These are phyloP conservation scores for Lachancea sp. DNA, from an alignment of 805 yeast species.

Conservation along the genomic window DNA sequence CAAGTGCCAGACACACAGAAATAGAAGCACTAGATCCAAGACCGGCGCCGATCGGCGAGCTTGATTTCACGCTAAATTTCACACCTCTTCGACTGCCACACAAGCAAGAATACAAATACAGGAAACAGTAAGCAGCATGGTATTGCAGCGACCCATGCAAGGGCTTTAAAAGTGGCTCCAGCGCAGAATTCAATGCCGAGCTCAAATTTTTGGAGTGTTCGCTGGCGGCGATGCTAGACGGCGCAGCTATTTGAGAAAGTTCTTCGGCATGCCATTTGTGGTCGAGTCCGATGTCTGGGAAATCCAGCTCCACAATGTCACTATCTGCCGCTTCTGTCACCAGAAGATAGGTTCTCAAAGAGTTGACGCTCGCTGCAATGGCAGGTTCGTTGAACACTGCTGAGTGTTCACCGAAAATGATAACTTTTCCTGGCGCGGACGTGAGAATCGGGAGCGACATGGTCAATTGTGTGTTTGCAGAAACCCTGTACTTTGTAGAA, in stretches of 20 bases:
- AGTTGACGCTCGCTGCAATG: slow-evolving; percentile 82
- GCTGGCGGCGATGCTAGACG: slow-evolving; percentile 31
- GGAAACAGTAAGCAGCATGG: slow-evolving; percentile 74
- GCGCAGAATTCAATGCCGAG: slow-evolving; percentile 48
- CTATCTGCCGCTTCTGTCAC: slow-evolving; percentile 42
- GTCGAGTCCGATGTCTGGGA: slow-evolving; percentile 72
- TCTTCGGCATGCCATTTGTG: slow-evolving; percentile 49
- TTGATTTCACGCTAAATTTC: slow-evolving; percentile 65
- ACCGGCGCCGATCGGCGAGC: slow-evolving; percentile 95
- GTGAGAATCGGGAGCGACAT: slow-evolving; percentile 53
- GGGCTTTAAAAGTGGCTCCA: slow-evolving; percentile 40
- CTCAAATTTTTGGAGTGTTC: slow-evolving; percentile 42
- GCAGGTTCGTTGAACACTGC: slow-evolving; percentile 93
- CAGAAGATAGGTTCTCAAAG: slow-evolving; percentile 73
- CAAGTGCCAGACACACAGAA: slow-evolving; percentile 76
- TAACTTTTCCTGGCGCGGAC: slow-evolving; percentile 95
- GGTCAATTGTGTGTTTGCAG: neutral
- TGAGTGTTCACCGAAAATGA: slow-evolving; percentile 93
- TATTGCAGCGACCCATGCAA: slow-evolving; percentile 55
- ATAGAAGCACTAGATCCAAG: slow-evolving; percentile 91
- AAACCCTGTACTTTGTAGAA: neutral
- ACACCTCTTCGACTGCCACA: slow-evolving; percentile 46
- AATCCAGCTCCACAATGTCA: slow-evolving; percentile 53
- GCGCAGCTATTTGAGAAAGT: slow-evolving; percentile 10
- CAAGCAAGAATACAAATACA: slow-evolving; percentile 64